These are phyloP conservation scores for Zygosaccharomyces gambellarensis DNA, from an alignment of 805 yeast genomes.

Conservation along the genomic window DNA sequence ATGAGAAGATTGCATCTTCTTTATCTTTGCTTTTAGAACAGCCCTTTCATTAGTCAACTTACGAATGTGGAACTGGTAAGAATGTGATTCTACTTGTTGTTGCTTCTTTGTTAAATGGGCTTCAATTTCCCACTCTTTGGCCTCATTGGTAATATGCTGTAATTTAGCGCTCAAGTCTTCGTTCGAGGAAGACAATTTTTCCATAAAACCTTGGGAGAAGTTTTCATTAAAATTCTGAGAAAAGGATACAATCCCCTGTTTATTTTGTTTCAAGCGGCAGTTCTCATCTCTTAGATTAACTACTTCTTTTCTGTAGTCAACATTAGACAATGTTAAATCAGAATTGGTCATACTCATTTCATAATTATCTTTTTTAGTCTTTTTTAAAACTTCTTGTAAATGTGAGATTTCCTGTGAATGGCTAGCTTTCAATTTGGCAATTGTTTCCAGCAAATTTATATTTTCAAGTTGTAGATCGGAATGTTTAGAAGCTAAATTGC, in stretches of 20 bases:
- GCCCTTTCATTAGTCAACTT: background rate
- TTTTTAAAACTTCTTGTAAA: background rate
- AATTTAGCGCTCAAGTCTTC: background rate
- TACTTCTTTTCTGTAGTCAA: background rate
- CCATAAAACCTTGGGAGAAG: background rate
- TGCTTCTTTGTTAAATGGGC: background rate
- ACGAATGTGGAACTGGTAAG: background rate
- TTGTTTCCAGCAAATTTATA: background rate
- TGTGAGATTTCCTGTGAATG: background rate
- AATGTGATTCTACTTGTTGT: background rate
- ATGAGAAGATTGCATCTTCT: background rate
- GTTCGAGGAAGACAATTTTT: background rate
- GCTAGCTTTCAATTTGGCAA: background rate
- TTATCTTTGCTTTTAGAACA: background rate
- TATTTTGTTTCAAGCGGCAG: background rate
- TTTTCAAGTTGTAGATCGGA: conserved; percentile 1
- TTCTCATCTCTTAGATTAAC: background rate
- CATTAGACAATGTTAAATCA: background rate
- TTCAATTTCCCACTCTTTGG: background rate
- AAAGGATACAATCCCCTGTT: background rate
- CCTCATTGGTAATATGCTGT: background rate
- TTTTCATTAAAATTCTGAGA: background rate
- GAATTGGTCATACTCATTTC: background rate
- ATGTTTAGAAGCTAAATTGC: background rate
- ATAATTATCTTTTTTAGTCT: background rate